Evolutionary conservation across 768 basidiomycete species (phyloP).

Genomic region (Tricholomella constricta): DNA sequence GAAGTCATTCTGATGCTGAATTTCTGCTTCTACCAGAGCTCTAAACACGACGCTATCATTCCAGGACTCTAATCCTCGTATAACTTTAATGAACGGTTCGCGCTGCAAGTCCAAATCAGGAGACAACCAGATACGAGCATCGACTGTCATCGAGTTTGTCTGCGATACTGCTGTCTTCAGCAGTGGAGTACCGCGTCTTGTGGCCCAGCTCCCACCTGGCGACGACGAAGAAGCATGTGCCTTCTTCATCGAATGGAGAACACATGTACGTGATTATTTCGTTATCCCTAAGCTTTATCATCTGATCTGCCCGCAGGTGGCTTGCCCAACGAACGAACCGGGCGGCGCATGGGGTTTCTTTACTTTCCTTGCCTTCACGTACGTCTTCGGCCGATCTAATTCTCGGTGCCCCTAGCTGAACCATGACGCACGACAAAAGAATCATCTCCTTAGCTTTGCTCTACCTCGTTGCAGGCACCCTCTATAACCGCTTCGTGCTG

Average conservation of each 20-base stretch:
- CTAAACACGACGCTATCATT: conserved; percentile 66
- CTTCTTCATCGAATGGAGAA: conserved; percentile 84
- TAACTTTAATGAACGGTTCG: conserved; percentile 66
- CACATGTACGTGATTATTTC: conserved; percentile 53
- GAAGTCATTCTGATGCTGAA: background rate
- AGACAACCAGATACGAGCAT: conserved; percentile 46
- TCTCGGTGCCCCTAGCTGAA: background rate
- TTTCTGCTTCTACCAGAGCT: conserved; percentile 35
- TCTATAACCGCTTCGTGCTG: conserved; percentile 81
- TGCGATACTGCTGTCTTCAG: conserved; percentile 70
- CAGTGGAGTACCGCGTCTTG: conserved; percentile 52
- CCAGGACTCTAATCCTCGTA: conserved; percentile 51
- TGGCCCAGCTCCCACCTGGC: conserved; percentile 68
- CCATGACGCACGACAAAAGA: conserved; percentile 33
- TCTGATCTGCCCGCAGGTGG: conserved; percentile 45
- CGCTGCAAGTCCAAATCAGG: conserved; percentile 52
- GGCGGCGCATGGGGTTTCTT: conserved; percentile 53
- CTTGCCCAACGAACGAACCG: conserved; percentile 69
- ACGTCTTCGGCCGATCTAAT: conserved; percentile 28
- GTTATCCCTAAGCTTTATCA: background rate
- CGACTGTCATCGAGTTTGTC: conserved; percentile 73
- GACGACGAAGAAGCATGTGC: conserved; percentile 70
- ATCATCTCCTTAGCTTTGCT: conserved; percentile 55
- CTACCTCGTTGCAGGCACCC: conserved; percentile 67
- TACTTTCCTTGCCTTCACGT: conserved; percentile 61